Conservation (phyloP, 176 grass and related monocot genomes). For the Pontederia crassipes region DNA sequence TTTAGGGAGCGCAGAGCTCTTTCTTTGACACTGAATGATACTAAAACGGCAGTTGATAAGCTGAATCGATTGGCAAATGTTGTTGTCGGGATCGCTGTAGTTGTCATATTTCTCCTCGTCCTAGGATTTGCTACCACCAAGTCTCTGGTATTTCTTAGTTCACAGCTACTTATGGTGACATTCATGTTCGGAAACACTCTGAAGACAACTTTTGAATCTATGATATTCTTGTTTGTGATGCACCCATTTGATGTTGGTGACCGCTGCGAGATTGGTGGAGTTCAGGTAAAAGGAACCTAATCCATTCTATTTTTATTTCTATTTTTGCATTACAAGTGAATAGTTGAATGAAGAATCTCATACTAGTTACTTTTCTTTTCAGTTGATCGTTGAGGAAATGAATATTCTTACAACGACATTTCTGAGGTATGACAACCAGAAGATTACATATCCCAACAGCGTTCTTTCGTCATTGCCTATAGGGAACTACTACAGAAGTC, state of each 20-base stretch:
- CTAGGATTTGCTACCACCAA: conserved; percentile 48
- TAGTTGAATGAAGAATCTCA: too few species aligned
- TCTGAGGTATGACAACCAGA: conserved; percentile 76
- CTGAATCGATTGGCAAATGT: too few species aligned
- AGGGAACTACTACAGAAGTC: conserved; percentile 77
- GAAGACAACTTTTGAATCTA: conserved; percentile 75
- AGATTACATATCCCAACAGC: conserved; percentile 71
- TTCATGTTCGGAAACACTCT: conserved; percentile 95
- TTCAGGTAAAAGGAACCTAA: conserved; percentile 46
- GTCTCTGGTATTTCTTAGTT: conserved; percentile 72
- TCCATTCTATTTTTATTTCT: too few species aligned
- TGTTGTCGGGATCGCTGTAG: conserved; percentile 26
- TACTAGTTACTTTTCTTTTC: conserved; percentile 12
- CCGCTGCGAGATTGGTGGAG: conserved; percentile 60
- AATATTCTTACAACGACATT: conserved; percentile 88
- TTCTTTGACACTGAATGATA: too few species aligned
- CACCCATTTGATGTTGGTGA: conserved; percentile 87
- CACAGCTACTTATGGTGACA: conserved; percentile 51
- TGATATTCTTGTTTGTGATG: conserved; percentile 80
- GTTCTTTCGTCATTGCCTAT: conserved; percentile 49
- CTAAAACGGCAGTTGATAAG: too few species aligned
- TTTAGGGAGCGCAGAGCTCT: too few species aligned
- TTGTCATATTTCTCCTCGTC: conserved; percentile 61
- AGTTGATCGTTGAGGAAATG: conserved; percentile 97
- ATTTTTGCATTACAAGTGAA: too few species aligned